Evolutionary conservation across 768 basidiomycete species (phyloP), one percentile per base, ranked within the genome.

Genomic region (Suillus spraguei): DNA sequence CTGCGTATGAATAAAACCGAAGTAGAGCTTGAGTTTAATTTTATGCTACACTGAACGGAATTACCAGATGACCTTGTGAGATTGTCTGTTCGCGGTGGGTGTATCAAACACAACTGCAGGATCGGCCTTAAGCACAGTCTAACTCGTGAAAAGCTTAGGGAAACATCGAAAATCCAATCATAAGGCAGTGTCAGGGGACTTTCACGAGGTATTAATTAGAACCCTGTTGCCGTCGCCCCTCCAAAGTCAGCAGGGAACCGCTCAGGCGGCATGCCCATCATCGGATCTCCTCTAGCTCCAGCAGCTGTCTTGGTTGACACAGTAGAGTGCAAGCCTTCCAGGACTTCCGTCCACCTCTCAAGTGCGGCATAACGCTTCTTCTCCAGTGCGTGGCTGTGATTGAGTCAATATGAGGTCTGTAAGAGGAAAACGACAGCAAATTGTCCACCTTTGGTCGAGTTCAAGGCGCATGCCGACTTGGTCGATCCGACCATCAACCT

Each of bases 401-500:
- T 14, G n/a, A 3, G 55, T 72, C 39, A 68, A 42, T 17, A 53
- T 47, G n/a, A 16, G 68, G 54, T 54, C 63, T 10, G 17, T 14
- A 39, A 50, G 10, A 33, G 20, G 24, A 62, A 60, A 33, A 60
- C 36, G 59, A 47, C 54, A 60, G 42, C 32, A 81, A 16, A 70
- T 13, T 8, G 10, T 88, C 64, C 62, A 94, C 92, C 94, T 89
- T 73, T 88, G 82, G 69, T 97, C 95, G 44, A 99, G 81, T 70
- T 99, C 94, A 17, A 99, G 82, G 60, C 94, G 82, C 84, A 95
- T 95, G 42, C 92, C 87, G 44, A 97, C 95, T 78, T 99, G 97
- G 77, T 99, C 97, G 71, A 99, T 98, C 67, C 89, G 85, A 13
- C 97, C 97, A 68, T 97, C 93, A 13, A 99, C 94, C 74, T 94